Evolutionary conservation across 1,139 yeast genomes (phyloP).

Genomic region (Pichia sp.): DNA sequence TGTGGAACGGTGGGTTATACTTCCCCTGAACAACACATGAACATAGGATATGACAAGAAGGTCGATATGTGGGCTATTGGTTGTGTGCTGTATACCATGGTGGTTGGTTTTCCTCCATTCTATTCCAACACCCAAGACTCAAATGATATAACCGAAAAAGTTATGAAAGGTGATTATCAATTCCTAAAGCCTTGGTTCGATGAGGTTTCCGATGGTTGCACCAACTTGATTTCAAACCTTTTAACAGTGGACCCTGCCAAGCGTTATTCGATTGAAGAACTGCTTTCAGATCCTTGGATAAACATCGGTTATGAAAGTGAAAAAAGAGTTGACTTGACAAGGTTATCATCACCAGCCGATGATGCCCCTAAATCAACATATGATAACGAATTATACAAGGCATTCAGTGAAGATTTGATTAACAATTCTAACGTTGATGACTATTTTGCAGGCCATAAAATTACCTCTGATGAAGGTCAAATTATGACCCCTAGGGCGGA

Average conservation of each 20-base stretch:
- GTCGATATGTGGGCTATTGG: slow-evolving; percentile 67
- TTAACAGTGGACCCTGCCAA: slow-evolving; percentile 51
- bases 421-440: slow-evolving; percentile 20
- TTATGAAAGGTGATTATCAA: slow-evolving; percentile 54
- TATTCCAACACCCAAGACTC: slow-evolving; percentile 49
- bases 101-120: slow-evolving; percentile 62
- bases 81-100: slow-evolving; percentile 54
- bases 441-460: slow-evolving; percentile 21
- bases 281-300: slow-evolving; percentile 55
- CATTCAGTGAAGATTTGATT: slow-evolving; percentile 24
- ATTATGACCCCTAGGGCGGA: slow-evolving; percentile 34
- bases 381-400: slow-evolving; percentile 26
- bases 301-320: slow-evolving; percentile 28
- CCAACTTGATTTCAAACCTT: slow-evolving; percentile 47
- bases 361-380: slow-evolving; percentile 28
- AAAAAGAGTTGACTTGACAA: slow-evolving; percentile 1
- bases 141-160: slow-evolving; percentile 53
- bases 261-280: slow-evolving; percentile 51
- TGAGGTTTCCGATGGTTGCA: slow-evolving; percentile 51
- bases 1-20: slow-evolving; percentile 64
- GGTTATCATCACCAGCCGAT: slow-evolving; percentile 22
- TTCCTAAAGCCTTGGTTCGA: slow-evolving; percentile 64
- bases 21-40: slow-evolving; percentile 58
- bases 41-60: slow-evolving; percentile 54
- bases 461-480: slow-evolving; percentile 18